Evolutionary conservation across 2,329 filamentous ascomycete species (phyloP), one percentile per base, ranked within the genome.

Genomic region (Chaetomium sp.): DNA sequence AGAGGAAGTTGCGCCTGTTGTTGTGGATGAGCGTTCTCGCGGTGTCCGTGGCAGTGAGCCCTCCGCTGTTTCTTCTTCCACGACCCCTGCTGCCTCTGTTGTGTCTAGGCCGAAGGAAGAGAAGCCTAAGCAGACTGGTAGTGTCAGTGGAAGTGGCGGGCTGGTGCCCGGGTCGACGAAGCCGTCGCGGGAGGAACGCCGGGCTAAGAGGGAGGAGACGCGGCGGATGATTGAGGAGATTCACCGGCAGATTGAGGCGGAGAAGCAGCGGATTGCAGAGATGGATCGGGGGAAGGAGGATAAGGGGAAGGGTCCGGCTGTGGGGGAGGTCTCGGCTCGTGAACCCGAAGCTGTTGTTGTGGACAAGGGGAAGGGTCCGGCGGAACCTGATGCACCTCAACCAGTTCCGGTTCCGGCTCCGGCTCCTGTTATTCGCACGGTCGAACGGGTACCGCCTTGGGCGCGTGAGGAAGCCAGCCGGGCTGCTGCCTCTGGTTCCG

Each of bases 401-500:
- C 19, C 19, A 2, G 19, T 3, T 63, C 74, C 75, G n/a, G 80
- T 80, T 57, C 68, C 71, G 49, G 77, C 76, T 8, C 75, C 79
- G 3, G 61, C 43, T 19, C 54, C 54, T 2, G 12, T 34, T 10
- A 56, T 84, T 45, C 70, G 79, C 42, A 81, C 79, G 2, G 74
- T 82, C 47, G 76, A 79, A 35, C 74, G 78, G 36, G 79, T 79
- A 60, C 79, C 80, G 5, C 73, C 74, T 49, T 79, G 79, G 61
- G 72, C 74, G 7, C 66, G 71, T 43, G 47, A 53, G 5, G 54
- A 56, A 19, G 47, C 53, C 11, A 54, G 59, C 11, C 44, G 19
- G 33, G 52, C 66, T 33, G 63, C 65, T 27, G 65, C 67, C 64
- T n/a, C 35, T 14, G 19, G 19, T 27, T 27, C 19, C 19, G 19